Conservation (phyloP, 2,329 filamentous ascomycete species). For the Fusarium coicis region DNA sequence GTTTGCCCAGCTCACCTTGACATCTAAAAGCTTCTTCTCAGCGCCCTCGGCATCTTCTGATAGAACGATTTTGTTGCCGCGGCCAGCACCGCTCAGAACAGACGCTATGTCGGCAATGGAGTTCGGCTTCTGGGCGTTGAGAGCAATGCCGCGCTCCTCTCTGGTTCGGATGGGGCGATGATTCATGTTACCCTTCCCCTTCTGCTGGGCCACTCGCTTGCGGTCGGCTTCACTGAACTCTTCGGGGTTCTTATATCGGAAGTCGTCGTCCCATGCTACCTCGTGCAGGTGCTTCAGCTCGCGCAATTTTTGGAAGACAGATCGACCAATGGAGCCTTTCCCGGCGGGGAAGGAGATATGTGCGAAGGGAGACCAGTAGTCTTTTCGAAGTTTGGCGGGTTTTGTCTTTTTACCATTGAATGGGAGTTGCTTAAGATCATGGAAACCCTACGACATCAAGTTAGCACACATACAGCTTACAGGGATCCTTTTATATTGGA, state of each 20-base stretch:
- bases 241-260: slow-evolving; percentile 54
- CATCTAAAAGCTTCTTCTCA: slow-evolving; percentile 49
- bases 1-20: slow-evolving; percentile 64
- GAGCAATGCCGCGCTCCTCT: slow-evolving; percentile 59
- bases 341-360: slow-evolving; percentile 67
- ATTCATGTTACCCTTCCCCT: slow-evolving; percentile 44
- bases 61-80: slow-evolving; percentile 60
- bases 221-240: slow-evolving; percentile 50
- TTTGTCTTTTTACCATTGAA: slow-evolving; percentile 76
- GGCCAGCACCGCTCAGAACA: slow-evolving; percentile 62
- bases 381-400: slow-evolving; percentile 71
- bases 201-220: slow-evolving; percentile 47
- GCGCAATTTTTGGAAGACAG: slow-evolving; percentile 71
- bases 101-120: slow-evolving; percentile 72
- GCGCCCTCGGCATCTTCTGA: slow-evolving; percentile 33
- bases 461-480: neutral
- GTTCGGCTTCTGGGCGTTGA: slow-evolving; percentile 71
- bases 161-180: slow-evolving; percentile 51
- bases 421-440: slow-evolving; percentile 66
- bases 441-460: slow-evolving; percentile 47
- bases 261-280: slow-evolving; percentile 65
- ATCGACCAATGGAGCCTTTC: slow-evolving; percentile 64
- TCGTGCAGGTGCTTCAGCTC: slow-evolving; percentile 73
- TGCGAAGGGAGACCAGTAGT: slow-evolving; percentile 73
- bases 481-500: neutral